Evolutionary conservation across 805 yeast species (phyloP), one percentile per base, ranked within the genome.

Genomic region (Sugiyamaella smithiae): DNA sequence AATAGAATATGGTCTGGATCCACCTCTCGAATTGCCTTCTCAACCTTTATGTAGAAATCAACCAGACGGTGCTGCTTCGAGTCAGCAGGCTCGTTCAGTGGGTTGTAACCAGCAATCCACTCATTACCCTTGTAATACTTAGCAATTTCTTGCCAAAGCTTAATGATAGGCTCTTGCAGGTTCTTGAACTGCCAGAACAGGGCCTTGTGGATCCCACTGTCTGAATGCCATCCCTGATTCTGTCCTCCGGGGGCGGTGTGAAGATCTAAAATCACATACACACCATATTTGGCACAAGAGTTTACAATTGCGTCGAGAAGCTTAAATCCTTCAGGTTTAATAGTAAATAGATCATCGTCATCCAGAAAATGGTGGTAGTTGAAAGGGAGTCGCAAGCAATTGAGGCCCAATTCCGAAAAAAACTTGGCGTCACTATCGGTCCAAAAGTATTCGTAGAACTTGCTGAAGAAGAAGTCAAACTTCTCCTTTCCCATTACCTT

Each of bases 41-140:
- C 77, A 22, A 70, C 57, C 49, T 70, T 58, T 2, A 50, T 52
- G 54, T 76, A 76, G 54, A 68, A 75, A 8, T 58, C 51, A 17
- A 69, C 64, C 58, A 76, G 65, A 51, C 72, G 70, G 25, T 61
- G 43, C 52, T 74, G 78, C 44, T 73, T 68, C 1, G 72, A 55
- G 31, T 69, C 72, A 1, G 78, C 76, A 2, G 81, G 81, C 59
- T 76, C 81, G 59, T 76, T 76, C 60, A 76, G 63, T 17, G 78
- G 61, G 74, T 76, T 76, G 61, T 74, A 76, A n/a, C 81, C 81
- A 4, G 80, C 80, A 48, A 76, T 69, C 75, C 75, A 74, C 16
- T 63, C 57, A 57, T 76, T 75, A 47, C 68, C 73, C 52, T 65
- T 68, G 58, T 76, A 76, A 59, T 74, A 69, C 40, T 62, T 60